Evolutionary conservation across 768 basidiomycete species (phyloP).

Genomic region (Lactarius hatsudake): DNA sequence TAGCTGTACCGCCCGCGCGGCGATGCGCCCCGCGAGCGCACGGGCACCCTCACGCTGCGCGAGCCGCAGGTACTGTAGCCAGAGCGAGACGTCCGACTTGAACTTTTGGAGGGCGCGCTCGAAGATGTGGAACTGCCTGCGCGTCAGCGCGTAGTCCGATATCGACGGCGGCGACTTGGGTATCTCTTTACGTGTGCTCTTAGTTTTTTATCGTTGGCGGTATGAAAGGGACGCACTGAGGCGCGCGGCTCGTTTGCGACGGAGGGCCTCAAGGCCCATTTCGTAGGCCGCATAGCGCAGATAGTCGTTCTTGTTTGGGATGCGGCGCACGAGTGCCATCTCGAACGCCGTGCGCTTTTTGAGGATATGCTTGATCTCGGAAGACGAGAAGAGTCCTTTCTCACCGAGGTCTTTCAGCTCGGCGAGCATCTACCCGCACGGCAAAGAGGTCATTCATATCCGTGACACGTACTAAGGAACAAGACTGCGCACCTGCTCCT

Average conservation of each 20-base stretch:
- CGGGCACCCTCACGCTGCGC: slow-evolving; percentile 79
- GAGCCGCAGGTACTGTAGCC: slow-evolving; percentile 85
- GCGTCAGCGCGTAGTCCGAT: slow-evolving; percentile 82
- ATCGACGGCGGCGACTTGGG: slow-evolving; percentile 49
- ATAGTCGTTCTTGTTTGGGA: slow-evolving; percentile 85
- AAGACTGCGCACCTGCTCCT: slow-evolving; percentile 64
- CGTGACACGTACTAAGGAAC: not conserved
- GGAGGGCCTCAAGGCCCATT: slow-evolving; percentile 79
- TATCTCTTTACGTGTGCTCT: slow-evolving; percentile 10
- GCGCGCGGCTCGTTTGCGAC: slow-evolving; percentile 70
- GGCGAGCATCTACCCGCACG: slow-evolving; percentile 67
- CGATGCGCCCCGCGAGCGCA: slow-evolving; percentile 75
- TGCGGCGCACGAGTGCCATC: slow-evolving; percentile 74
- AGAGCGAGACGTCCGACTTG: slow-evolving; percentile 81
- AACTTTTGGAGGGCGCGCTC: slow-evolving; percentile 88
- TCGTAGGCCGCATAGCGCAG: slow-evolving; percentile 91
- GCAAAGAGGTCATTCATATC: not conserved
- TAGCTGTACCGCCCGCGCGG: slow-evolving; percentile 85
- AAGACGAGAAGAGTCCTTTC: slow-evolving; percentile 79
- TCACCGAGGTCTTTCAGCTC: slow-evolving; percentile 92
- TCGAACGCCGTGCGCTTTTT: slow-evolving; percentile 83
- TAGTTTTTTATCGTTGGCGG: slow-evolving; percentile 15
- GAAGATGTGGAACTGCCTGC: slow-evolving; percentile 85
- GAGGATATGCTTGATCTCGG: slow-evolving; percentile 81
- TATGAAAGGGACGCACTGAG: slow-evolving; percentile 50